Base-by-base conservation (phyloP, 768 basidiomycete genomes). In the Lanmaoa rubissima region DNA sequence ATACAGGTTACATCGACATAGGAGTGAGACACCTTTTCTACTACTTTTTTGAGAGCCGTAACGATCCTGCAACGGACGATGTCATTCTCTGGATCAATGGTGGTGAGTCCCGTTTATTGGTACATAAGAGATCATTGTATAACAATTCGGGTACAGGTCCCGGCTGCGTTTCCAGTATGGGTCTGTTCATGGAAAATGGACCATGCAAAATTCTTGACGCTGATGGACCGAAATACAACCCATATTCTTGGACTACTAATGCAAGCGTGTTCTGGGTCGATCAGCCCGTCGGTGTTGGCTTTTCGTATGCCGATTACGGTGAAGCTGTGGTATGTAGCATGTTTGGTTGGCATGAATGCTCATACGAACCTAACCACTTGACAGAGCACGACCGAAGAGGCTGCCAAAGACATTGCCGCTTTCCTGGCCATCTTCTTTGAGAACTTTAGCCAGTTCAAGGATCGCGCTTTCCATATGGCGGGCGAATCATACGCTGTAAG, bases 351-450 rank as follows among this genome's bases (percentile, higher is more conserved):
- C 49, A 51, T n/a, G n/a, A 42, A 44, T 2, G 32, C 6, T 8
- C 36, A 24, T n/a, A 49, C 16, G 8, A 45, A 24, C 11, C 41
- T 32, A 36, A 39, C n/a, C 9, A n/a, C 21, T 32, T 21, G 53
- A 7, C 36, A 85, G 83, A 74, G 77, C 42, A 86, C 79, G 5
- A 82, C 85, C 0, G 79, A 84, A 63, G 81, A 86, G 40, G 85
- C 83, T 1, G 83, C 85, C 0, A 74, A 79, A 44, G 87, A 89
- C 59, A 81, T 89, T 2, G 83, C 85, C 0, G 81, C 82, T 0
- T 89, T 89, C 61, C 74, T 89, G 0, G 74, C 80, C 8, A 82
- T 89, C 49, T 89, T 88, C 72, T 88, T 89, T 52, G 85, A 88
- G 59, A 77, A 84, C 55, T 89, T 90, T 67, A 76, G 69, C 49